A percentile compares a stretch with the other conserved stretches of the same genome.
phyloP scores from a whole-genome alignment of 768 basidiomycete genomes.

The Boletus barrowsii region DNA sequence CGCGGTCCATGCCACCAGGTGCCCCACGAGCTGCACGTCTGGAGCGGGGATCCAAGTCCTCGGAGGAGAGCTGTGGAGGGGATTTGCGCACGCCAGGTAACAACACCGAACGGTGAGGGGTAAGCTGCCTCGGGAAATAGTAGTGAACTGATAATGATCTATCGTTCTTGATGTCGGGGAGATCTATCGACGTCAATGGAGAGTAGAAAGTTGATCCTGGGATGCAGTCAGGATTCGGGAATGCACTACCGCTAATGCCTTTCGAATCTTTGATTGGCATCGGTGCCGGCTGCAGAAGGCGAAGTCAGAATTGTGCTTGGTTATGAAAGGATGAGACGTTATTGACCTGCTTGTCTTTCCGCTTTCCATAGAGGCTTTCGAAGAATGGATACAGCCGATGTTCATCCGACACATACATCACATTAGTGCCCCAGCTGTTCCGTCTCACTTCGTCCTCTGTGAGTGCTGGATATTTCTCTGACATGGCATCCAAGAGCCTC shows the following conservation, averaged over 20 bases:
- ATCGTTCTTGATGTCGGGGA: constrained; percentile 84
- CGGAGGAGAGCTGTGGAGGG: constrained; percentile 55
- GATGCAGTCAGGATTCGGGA: constrained; percentile 84
- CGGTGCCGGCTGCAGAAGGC: constrained; percentile 56
- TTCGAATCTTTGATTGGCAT: constrained; percentile 68
- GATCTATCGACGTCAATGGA: constrained; percentile 56
- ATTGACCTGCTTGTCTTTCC: constrained; percentile 71
- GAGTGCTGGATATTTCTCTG: constrained; percentile 56
- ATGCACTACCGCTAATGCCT: constrained; percentile 76
- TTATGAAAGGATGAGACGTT: neutral
- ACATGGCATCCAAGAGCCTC: constrained; percentile 83
- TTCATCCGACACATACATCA: constrained; percentile 79
- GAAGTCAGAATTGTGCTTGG: constrained; percentile 14
- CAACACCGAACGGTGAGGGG: constrained; percentile 81
- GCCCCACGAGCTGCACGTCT: constrained; percentile 53
- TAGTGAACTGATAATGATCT: constrained; percentile 83
- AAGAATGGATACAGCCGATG: constrained; percentile 86
- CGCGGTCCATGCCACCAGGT: constrained; percentile 38
- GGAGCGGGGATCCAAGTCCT: constrained; percentile 66
- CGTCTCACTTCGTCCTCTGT: constrained; percentile 79
- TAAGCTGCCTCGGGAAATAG: constrained; percentile 83
- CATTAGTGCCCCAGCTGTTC: constrained; percentile 82
- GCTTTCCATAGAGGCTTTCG: constrained; percentile 87
- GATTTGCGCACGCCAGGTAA: constrained; percentile 68
- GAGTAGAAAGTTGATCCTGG: constrained; percentile 89